These are phyloP conservation scores for Carex myosuroides DNA, from an alignment of 176 grass and related monocot genomes.

Conservation along the genomic window DNA sequence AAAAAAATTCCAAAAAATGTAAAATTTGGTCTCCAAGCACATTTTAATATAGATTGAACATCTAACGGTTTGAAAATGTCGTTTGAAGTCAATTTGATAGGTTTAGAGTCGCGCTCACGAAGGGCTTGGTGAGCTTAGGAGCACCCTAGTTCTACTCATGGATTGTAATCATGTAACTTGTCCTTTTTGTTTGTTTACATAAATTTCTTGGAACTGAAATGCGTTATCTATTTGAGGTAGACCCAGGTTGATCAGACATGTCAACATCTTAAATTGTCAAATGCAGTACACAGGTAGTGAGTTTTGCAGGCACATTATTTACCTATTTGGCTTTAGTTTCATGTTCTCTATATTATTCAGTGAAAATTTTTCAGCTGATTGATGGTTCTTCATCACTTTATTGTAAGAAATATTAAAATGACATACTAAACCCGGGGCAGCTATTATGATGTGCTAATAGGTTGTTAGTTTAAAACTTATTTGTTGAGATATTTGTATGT, in stretches of 20 bases:
- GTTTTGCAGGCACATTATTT: neutral
- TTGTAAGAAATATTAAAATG: neutral
- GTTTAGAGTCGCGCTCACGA: too few species aligned
- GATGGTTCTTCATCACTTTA: neutral
- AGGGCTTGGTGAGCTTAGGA: too few species aligned
- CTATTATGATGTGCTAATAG: neutral
- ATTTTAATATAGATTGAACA: too few species aligned
- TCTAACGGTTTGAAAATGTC: too few species aligned
- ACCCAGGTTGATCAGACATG: neutral
- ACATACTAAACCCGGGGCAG: neutral
- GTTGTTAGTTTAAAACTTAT: neutral
- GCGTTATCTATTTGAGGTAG: neutral
- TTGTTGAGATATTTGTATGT: too few species aligned
- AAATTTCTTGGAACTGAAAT: neutral
- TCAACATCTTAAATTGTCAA: neutral
- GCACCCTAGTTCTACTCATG: too few species aligned
- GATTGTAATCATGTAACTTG: neutral
- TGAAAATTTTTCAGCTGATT: neutral
- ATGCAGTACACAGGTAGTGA: neutral
- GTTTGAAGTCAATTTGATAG: too few species aligned
- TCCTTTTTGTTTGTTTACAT: neutral
- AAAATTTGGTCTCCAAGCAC: too few species aligned
- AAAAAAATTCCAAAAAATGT: too few species aligned
- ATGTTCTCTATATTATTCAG: neutral
- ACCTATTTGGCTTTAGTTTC: neutral